phyloP scores from a whole-genome alignment of 345 rosid species.

The Arabidopsis thaliana region DNA sequence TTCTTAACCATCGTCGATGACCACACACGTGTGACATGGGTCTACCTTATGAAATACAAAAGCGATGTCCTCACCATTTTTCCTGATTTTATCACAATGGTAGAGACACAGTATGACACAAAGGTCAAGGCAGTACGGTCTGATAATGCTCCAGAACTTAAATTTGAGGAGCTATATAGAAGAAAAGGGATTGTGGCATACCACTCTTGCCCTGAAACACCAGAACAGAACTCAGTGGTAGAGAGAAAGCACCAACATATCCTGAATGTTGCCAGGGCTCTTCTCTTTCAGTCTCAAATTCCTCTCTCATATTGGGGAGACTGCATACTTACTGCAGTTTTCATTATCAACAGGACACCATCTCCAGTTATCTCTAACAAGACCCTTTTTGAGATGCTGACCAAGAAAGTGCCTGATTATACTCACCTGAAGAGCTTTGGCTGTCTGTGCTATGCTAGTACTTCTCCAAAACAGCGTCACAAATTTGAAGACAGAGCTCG shows the following conservation, averaged over 20 bases:
- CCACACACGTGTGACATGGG: background rate
- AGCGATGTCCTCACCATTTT: background rate
- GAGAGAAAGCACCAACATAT: background rate
- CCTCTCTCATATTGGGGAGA: background rate
- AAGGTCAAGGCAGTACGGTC: fast-evolving
- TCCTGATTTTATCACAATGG: background rate
- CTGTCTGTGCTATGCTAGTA: too few species aligned
- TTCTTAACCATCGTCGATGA: background rate
- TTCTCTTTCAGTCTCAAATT: background rate
- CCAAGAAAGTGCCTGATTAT: background rate
- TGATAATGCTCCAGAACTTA: background rate
- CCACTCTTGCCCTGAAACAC: background rate
- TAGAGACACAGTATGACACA: fast-evolving
- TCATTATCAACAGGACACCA: background rate
- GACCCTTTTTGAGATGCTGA: too few species aligned
- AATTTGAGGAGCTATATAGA: fast-evolving
- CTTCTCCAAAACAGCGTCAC: too few species aligned
- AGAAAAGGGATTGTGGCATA: fast-evolving
- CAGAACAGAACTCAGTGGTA: background rate
- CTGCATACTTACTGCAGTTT: background rate
- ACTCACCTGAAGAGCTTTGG: too few species aligned
- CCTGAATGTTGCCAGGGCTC: background rate
- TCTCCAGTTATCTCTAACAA: too few species aligned
- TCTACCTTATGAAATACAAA: fast-evolving
- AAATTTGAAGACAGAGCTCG: too few species aligned